These are phyloP conservation scores for Penicillium canariense DNA, from an alignment of 495 filamentous ascomycete genomes.

Conservation along the genomic window DNA sequence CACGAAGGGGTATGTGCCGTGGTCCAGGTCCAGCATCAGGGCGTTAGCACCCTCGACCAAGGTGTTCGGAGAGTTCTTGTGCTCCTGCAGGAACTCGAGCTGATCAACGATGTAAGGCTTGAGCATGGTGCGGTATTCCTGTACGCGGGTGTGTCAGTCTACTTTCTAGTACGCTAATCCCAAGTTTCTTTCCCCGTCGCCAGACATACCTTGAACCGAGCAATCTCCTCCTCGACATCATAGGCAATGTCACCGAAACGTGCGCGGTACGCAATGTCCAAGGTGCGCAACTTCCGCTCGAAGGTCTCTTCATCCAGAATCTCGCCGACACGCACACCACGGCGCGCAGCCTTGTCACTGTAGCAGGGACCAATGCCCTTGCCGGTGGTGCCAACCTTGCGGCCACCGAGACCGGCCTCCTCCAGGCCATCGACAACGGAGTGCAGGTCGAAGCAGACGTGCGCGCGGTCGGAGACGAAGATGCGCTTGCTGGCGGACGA, in stretches of 20 bases:
- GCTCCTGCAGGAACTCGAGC: constrained; percentile 45
- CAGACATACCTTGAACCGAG: constrained; percentile 53
- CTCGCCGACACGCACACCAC: constrained; percentile 72
- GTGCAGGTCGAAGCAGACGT: constrained; percentile 84
- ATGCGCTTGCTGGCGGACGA: constrained; percentile 61
- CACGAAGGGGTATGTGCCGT: constrained; percentile 82
- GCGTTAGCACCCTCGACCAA: constrained; percentile 89
- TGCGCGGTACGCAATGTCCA: constrained; percentile 66
- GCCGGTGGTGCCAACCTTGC: constrained; percentile 55
- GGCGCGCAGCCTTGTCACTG: constrained; percentile 73
- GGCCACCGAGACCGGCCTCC: constrained; percentile 71
- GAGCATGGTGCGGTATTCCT: constrained; percentile 67
- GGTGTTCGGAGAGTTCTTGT: constrained; percentile 59
- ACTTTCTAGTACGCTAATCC: not conserved
- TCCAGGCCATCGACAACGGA: constrained; percentile 77
- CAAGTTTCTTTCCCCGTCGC: not conserved
- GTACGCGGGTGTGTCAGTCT: constrained; percentile 1
- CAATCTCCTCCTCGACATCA: constrained; percentile 78
- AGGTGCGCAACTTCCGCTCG: constrained; percentile 65
- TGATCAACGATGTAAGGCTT: constrained; percentile 67
- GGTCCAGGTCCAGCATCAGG: constrained; percentile 75
- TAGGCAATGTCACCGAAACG: constrained; percentile 76
- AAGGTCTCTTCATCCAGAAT: constrained; percentile 72
- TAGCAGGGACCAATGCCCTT: constrained; percentile 80
- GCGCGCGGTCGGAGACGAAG: constrained; percentile 76